These are phyloP conservation scores for Metschnikowia lochheadii DNA, from an alignment of 805 yeast species.

Conservation along the genomic window DNA sequence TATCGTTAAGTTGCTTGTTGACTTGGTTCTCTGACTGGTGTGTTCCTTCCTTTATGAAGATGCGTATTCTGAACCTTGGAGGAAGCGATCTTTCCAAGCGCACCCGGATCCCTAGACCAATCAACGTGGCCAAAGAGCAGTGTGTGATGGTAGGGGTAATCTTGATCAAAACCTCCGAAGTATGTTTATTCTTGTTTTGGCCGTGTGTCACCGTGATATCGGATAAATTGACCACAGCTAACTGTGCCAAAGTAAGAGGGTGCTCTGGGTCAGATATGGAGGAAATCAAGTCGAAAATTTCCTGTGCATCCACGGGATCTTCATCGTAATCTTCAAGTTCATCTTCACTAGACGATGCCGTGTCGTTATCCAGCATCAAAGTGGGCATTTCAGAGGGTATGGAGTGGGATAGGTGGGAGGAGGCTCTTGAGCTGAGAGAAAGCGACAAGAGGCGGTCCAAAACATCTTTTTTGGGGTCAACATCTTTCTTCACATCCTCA, in stretches of 20 bases:
- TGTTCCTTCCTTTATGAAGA: constrained; percentile 81
- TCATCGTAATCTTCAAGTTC: constrained; percentile 24
- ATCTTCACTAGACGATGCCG: constrained; percentile 13
- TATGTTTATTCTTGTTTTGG: constrained; percentile 37
- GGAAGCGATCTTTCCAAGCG: constrained; percentile 87
- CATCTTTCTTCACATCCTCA: constrained; percentile 9
- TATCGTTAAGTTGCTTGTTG: constrained; percentile 93
- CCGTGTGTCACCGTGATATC: constrained; percentile 72
- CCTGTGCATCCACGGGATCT: constrained; percentile 83
- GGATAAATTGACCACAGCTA: constrained; percentile 83
- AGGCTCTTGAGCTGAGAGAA: constrained; percentile 17
- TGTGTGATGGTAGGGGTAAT: constrained; percentile 98
- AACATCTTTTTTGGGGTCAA: constrained; percentile 17
- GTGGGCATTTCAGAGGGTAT: constrained; percentile 22
- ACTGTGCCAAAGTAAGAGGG: constrained; percentile 89
- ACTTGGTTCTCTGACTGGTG: constrained; percentile 96
- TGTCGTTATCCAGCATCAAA: constrained; percentile 22
- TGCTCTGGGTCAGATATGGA: constrained; percentile 80
- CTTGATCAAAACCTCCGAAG: constrained; percentile 72
- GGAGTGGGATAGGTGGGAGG: neutral
- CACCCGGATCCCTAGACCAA: constrained; percentile 92
- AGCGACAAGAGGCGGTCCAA: constrained; percentile 31
- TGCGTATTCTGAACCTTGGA: constrained; percentile 72
- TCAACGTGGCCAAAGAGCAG: constrained; percentile 91
- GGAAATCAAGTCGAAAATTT: constrained; percentile 41